Conservation (phyloP, 495 filamentous ascomycete species). For the Letharia columbiana region DNA sequence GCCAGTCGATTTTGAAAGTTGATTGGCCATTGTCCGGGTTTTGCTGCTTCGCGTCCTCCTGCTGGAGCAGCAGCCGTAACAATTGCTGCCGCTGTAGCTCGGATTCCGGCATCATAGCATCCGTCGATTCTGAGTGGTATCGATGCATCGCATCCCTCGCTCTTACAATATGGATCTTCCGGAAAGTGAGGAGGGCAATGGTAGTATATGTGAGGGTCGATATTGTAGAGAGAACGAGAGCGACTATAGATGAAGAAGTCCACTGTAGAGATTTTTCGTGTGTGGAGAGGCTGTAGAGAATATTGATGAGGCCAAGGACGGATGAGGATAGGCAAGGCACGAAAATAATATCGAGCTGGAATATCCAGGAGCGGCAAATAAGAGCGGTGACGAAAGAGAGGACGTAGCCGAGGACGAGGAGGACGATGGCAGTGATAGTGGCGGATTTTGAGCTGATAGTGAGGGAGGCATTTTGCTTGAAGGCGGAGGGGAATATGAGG, state of each 20-base stretch:
- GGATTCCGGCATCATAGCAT: constrained; percentile 23
- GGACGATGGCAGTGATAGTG: constrained; percentile 16
- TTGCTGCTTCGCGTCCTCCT: constrained; percentile 11
- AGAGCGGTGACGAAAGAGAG: constrained; percentile 16
- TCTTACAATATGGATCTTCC: constrained; percentile 23
- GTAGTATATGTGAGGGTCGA: constrained; percentile 19
- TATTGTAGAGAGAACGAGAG: constrained; percentile 17
- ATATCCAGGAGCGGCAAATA: constrained; percentile 23
- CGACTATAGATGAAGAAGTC: constrained; percentile 11
- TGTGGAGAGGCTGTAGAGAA: constrained; percentile 16
- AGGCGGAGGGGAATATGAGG: constrained; percentile 23
- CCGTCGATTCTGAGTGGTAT: constrained; percentile 14
- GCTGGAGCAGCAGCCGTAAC: constrained; percentile 22
- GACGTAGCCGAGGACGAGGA: constrained; percentile 20
- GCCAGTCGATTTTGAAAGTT: constrained; percentile 20
- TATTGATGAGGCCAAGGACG: constrained; percentile 23
- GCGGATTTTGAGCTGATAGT: constrained; percentile 11
- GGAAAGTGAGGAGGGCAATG: constrained; percentile 22
- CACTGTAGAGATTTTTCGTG: constrained; percentile 10
- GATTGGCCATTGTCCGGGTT: constrained; percentile 18
- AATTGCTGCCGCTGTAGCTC: constrained; percentile 26
- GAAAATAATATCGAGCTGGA: constrained; percentile 24
- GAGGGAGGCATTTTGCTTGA: constrained; percentile 13
- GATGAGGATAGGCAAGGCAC: constrained; percentile 24
- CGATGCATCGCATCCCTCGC: constrained; percentile 24